Evolutionary conservation across 306 rosid species (phyloP), one percentile per base, ranked within the genome.

Genomic region (Fagus crenata): DNA sequence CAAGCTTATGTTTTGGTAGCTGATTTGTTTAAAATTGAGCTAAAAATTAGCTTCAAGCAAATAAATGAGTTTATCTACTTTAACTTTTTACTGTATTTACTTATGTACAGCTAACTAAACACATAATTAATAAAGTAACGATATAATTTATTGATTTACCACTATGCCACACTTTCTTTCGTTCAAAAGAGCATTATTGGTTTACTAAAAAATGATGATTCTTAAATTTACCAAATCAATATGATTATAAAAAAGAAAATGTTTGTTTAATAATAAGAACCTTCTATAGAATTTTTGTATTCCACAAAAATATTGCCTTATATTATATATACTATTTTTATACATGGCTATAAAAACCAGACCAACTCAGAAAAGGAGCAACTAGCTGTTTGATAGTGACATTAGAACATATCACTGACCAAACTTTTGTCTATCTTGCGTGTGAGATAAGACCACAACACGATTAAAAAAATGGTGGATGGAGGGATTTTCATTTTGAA

Each of bases 401-500:
- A 63, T 35, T 63, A 33, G 60, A 75, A 63, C 72, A 63, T 46
- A 39, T 65, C 32, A 31, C 1, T 1, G 64, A 65, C 71, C 49
- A 65, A 37, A 65, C 12, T 6, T 65, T 3, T 58, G 64, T 58
- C 28, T 36, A 2, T 37, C 8, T 65, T 65, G 39, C 49, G 36
- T 65, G 5, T 36, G 49, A 65, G 13, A 65, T 15, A 65, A 43
- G 49, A 65, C 71, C 31, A 36, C 2, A 12, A 22, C 28, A 22
- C 22, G 28, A 31, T 32, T 46, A 36, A 41, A 73, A 40, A 18
- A 5, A 11, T 22, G 37, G 73, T 53, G 73, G 53, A 39, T 43
- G 63, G 59, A 53, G 73, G 31, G 53, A 63, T 53, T 17, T 22
- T 22, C 28, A 22, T 22, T 22, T 67, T 76, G 65, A 67, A 76